Base-by-base conservation (phyloP, 306 rosid species). In the Albizia julibrissin region DNA sequence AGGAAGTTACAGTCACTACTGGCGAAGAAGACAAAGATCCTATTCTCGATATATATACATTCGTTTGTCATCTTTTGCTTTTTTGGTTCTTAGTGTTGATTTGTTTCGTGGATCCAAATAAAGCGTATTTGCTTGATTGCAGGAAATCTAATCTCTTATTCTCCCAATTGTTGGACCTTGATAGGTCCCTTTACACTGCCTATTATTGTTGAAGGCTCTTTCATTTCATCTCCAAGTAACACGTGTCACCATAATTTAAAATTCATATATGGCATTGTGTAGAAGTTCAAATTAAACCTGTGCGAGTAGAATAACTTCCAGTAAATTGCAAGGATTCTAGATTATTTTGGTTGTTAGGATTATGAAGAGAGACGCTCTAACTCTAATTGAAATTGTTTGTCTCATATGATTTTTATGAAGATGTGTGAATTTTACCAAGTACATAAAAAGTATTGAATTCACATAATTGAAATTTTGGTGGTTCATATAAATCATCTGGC, bases 161-260 rank as follows among this genome's bases (percentile, higher is more conserved):
- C 56, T 34, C 13, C 9, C 26, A 83, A 85, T 31, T 43, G 72
- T 76, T 80, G 78, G 80, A 42, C 77, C 70, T 74, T 59, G 72
- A 92, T 92, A 92, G 86, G 87, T 87, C 91, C 95, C 47, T 70
- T 86, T 11, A 81, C 86, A 31, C 86, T 89, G 16, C 83, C 93
- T 62, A 83, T 88, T 50, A 78, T 81, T 81, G 79, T 85, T 8
- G 85, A 85, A 58, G 89, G 70, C 74, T 79, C 90, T 79, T 33
- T 85, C 70, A 64, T 81, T 19, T 72, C 91, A 58, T 84, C 89
- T 74, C 79, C 90, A 56, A 90, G 94, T 92, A 47, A 80, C 71
- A 24, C 80, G 10, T 69, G 66, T 66, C 34, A 27, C 21, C 58
- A 43, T 24, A 22, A 43, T 37, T 26, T 43, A 21, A 42, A 13